Evolutionary conservation across 768 basidiomycete species (phyloP).

Genomic region (Agrocybe praecox): DNA sequence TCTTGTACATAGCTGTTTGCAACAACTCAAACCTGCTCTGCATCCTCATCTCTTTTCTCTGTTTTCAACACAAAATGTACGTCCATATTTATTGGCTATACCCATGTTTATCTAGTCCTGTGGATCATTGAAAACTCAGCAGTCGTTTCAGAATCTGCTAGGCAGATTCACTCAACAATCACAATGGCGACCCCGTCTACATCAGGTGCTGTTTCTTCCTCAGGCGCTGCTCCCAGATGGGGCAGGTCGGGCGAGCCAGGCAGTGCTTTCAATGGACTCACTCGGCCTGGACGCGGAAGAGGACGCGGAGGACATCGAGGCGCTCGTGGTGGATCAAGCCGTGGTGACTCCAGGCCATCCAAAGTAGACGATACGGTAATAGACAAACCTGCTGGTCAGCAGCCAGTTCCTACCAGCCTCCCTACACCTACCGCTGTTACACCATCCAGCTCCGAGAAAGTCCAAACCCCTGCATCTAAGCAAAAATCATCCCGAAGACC

Average conservation of each 20-base stretch:
- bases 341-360: constrained; percentile 23
- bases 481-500: constrained; percentile 36
- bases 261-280: constrained; percentile 47
- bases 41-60: not conserved
- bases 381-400: constrained; percentile 13
- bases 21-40: constrained; percentile 6
- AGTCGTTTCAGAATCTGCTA: constrained; percentile 9
- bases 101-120: not conserved
- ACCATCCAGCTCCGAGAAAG: constrained; percentile 18
- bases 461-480: constrained; percentile 25
- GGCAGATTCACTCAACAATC: constrained; percentile 1
- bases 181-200: constrained; percentile 47
- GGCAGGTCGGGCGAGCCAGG: constrained; percentile 46
- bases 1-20: constrained; percentile 8
- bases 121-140: not conserved
- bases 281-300: constrained; percentile 37
- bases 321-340: constrained; percentile 30
- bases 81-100: constrained; percentile 2
- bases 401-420: not conserved
- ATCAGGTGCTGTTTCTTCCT: constrained; percentile 25
- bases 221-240: constrained; percentile 45
- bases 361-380: constrained; percentile 14
- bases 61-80: constrained; percentile 8
- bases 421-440: constrained; percentile 11
- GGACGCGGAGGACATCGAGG: constrained; percentile 39